phyloP scores from a whole-genome alignment of 2,329 filamentous ascomycete species.

The Aspergillus eucalypticola region DNA sequence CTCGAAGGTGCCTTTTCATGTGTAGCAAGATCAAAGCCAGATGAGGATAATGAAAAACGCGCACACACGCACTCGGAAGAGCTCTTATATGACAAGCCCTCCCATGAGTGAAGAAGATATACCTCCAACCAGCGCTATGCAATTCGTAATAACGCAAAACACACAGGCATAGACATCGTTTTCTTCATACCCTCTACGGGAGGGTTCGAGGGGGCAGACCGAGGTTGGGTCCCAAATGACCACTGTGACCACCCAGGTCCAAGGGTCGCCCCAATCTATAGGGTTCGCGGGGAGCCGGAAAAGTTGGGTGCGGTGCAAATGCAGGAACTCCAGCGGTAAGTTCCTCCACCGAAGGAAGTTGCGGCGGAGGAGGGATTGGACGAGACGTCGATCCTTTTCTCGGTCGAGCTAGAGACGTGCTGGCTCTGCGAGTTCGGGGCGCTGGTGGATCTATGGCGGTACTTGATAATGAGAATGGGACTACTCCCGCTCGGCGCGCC shows the following conservation, averaged over 20 bases:
- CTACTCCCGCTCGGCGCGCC: constrained; percentile 85
- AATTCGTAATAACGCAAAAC: constrained; percentile 36
- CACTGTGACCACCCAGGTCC: constrained; percentile 32
- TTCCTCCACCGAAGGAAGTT: constrained; percentile 49
- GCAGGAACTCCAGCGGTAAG: constrained; percentile 50
- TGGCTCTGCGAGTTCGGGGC: constrained; percentile 39
- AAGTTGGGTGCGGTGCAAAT: constrained; percentile 41
- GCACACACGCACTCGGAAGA: constrained; percentile 15
- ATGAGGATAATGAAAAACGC: constrained; percentile 11
- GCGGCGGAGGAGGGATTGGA: constrained; percentile 35
- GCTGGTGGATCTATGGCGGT: constrained; percentile 53
- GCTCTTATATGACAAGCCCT: constrained; percentile 32
- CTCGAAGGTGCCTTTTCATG: background rate
- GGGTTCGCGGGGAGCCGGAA: constrained; percentile 36
- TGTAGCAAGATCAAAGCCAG: constrained; percentile 4
- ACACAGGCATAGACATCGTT: constrained; percentile 26
- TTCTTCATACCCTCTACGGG: constrained; percentile 27
- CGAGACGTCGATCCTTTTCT: constrained; percentile 43
- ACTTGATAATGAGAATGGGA: constrained; percentile 73
- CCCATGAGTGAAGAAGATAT: constrained; percentile 37
- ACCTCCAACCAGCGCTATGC: constrained; percentile 42
- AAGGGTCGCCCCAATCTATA: constrained; percentile 37
- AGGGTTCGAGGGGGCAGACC: constrained; percentile 40
- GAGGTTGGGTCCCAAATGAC: constrained; percentile 33
- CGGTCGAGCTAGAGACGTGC: constrained; percentile 40